Conservation (phyloP, 306 rosid genomes). For the Clitoria ternatea region DNA sequence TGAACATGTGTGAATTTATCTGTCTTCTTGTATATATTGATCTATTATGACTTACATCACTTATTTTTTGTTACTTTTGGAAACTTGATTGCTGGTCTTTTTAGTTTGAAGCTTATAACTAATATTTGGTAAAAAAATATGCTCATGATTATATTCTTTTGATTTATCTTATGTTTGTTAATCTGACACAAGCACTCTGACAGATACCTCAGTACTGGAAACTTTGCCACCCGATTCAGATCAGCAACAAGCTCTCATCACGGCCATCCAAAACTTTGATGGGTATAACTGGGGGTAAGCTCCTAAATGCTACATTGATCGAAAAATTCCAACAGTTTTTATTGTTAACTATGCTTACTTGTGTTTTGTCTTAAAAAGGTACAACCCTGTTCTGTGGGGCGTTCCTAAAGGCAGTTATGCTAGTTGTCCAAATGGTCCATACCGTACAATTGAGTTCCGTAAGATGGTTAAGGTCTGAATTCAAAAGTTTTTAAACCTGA, state of each 20-base stretch:
- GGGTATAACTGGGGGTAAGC: slow-evolving; percentile 97
- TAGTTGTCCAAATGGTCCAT: slow-evolving; percentile 71
- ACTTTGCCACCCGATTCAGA: slow-evolving; percentile 81
- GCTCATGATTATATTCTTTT: slow-evolving; percentile 2
- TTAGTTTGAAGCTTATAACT: slow-evolving; percentile 11
- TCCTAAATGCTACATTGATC: slow-evolving; percentile 1
- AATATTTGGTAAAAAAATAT: background rate
- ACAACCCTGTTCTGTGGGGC: slow-evolving; percentile 95
- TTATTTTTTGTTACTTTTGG: background rate
- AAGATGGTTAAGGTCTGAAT: slow-evolving; percentile 81
- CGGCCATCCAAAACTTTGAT: slow-evolving; percentile 68
- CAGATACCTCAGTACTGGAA: slow-evolving; percentile 69
- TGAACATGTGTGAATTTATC: background rate
- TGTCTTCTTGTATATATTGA: background rate
- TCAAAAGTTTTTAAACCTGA: slow-evolving; percentile 3
- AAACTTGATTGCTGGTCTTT: background rate
- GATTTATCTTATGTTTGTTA: slow-evolving; percentile 5
- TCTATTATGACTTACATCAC: background rate
- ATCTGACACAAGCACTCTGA: slow-evolving; percentile 30
- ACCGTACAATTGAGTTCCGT: slow-evolving; percentile 75
- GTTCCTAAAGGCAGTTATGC: slow-evolving; percentile 99
- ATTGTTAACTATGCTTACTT: slow-evolving; percentile 18
- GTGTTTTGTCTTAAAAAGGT: slow-evolving; percentile 47
- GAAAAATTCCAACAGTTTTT: slow-evolving; percentile 9
- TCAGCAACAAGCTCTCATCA: slow-evolving; percentile 81